Conservation (phyloP, 305 asterid genomes). For the Striga hermonthica region DNA sequence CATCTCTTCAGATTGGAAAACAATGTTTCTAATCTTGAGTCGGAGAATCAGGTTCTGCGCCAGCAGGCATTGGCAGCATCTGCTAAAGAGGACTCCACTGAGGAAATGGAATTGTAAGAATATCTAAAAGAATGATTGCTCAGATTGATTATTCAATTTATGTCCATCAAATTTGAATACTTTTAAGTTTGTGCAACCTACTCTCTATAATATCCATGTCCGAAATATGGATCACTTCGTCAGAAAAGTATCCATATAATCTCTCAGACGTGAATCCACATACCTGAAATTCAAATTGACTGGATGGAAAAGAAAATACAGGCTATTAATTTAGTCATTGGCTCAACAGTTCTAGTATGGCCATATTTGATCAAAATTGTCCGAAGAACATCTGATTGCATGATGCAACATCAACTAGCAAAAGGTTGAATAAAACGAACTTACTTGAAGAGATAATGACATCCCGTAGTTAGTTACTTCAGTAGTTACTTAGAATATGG, state of each 20-base stretch:
- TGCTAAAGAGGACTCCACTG: slow-evolving; percentile 64
- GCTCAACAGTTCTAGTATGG: slow-evolving; percentile 3
- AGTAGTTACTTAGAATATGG: not conserved
- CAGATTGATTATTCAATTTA: slow-evolving; percentile 24
- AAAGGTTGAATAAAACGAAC: not conserved
- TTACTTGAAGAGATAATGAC: not conserved
- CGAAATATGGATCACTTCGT: not conserved
- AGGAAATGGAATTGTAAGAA: slow-evolving; percentile 78
- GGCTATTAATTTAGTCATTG: not conserved
- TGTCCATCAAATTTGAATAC: not conserved
- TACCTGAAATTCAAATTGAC: not conserved
- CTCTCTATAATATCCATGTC: not conserved
- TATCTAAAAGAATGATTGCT: slow-evolving; percentile 26
- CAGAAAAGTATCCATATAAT: not conserved
- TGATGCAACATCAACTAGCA: not conserved
- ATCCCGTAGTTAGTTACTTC: too few species aligned
- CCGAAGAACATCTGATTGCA: slow-evolving; percentile 2
- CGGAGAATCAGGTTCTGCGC: slow-evolving; percentile 92
- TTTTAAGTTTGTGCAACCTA: slow-evolving; percentile 2
- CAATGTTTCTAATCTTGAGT: slow-evolving; percentile 79
- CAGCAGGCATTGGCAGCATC: slow-evolving; percentile 89
- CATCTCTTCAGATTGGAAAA: slow-evolving; percentile 61
- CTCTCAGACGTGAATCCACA: slow-evolving; percentile 1
- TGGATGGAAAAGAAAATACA: slow-evolving; percentile 13
- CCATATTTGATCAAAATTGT: not conserved